Conservation (phyloP, 202 grass and related monocot species). For the Schoenoplectus triqueter region DNA sequence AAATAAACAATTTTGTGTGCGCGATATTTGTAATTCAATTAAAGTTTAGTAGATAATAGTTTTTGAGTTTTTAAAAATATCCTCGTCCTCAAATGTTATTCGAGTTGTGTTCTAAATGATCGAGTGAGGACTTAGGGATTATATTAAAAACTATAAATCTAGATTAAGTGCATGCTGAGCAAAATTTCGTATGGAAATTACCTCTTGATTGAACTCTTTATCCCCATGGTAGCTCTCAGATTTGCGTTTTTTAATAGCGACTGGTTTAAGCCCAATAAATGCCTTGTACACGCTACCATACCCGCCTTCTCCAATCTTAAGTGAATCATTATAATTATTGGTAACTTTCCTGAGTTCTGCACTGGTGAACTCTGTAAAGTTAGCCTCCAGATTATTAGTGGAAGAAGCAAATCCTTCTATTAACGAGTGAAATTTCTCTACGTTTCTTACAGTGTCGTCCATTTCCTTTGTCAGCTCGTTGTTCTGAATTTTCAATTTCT, state of each 20-base stretch:
- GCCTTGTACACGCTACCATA: conserved; percentile 9
- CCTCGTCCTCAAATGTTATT: no score
- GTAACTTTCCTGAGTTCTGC: background rate
- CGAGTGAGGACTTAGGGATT: no score
- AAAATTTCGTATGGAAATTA: background rate
- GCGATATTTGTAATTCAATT: no score
- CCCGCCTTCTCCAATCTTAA: background rate
- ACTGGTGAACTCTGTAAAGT: background rate
- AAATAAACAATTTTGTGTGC: no score
- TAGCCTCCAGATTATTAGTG: background rate
- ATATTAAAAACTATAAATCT: no score
- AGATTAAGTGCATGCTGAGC: no score
- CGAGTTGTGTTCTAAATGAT: no score
- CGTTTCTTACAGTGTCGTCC: no score
- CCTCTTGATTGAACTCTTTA: background rate
- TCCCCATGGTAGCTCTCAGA: background rate
- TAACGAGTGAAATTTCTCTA: no score
- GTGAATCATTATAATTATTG: background rate
- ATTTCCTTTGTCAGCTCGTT: background rate
- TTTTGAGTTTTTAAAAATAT: no score
- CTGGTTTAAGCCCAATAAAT: conserved; percentile 3
- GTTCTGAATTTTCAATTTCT: background rate
- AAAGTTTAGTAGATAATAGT: no score
- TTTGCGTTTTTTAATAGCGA: background rate
- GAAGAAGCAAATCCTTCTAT: no score